A percentile compares a stretch with the other conserved stretches of the same genome.
Conservation (phyloP, 305 asterid species). For the Fraxinus dipetala region DNA sequence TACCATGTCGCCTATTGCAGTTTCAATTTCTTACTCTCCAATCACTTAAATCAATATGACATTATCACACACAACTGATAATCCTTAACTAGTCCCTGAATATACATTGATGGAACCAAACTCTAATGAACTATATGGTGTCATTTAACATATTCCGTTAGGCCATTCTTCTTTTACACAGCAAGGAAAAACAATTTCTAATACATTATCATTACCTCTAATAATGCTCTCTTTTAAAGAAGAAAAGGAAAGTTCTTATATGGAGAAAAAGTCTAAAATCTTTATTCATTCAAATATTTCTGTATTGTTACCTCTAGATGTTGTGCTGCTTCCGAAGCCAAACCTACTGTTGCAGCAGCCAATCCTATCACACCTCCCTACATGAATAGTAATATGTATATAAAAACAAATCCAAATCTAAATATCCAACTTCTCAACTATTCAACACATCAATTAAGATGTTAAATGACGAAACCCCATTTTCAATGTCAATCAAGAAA, state of each 20-base stretch:
- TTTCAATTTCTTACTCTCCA: neutral
- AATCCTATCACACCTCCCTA: slow-evolving; percentile 96
- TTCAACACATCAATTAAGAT: slow-evolving; percentile 3
- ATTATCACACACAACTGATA: neutral
- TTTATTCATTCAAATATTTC: neutral
- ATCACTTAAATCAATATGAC: neutral
- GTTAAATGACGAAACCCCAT: slow-evolving; percentile 16
- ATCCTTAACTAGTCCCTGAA: slow-evolving; percentile 2
- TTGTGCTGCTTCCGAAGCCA: slow-evolving; percentile 85
- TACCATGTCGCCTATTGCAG: neutral
- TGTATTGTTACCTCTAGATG: slow-evolving; percentile 81
- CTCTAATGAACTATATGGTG: slow-evolving; percentile 3
- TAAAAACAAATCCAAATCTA: slow-evolving; percentile 5
- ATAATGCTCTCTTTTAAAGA: neutral
- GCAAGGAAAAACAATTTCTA: neutral
- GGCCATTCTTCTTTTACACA: neutral
- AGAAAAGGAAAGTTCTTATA: neutral
- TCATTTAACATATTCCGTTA: slow-evolving; percentile 8
- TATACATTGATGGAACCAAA: neutral
- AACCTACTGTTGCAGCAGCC: slow-evolving; percentile 95
- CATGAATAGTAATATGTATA: slow-evolving; percentile 18
- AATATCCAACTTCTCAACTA: neutral
- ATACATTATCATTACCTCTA: neutral
- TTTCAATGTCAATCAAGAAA: neutral
- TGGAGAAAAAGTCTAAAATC: neutral